Evolutionary conservation across 169 alveolate species (phyloP).

Genomic region (Eimeria sp.): DNA sequence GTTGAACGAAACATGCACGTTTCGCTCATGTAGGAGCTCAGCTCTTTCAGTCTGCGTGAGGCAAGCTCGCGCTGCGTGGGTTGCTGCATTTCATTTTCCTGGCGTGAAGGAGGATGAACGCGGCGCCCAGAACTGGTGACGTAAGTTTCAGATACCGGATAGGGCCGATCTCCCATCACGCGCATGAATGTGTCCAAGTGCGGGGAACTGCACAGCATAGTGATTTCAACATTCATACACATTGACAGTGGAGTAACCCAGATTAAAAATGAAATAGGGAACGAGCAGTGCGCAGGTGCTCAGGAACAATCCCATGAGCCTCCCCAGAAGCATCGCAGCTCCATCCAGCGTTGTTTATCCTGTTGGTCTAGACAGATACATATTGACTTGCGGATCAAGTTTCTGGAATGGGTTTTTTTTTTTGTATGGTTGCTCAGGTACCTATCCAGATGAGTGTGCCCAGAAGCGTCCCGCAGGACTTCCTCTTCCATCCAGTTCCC

Average conservation of each 20-base stretch:
- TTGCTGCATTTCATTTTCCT: neutral
- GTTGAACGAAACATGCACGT: conserved; percentile 45
- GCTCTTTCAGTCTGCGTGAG: conserved; percentile 42
- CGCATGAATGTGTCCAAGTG: conserved; percentile 73
- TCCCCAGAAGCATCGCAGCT: neutral
- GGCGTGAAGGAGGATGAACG: conserved; percentile 33
- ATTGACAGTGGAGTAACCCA: neutral
- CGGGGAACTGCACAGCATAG: conserved; percentile 61
- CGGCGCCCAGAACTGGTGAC: conserved; percentile 75
- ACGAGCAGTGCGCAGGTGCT: neutral
- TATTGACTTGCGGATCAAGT: neutral
- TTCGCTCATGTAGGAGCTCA: conserved; percentile 32
- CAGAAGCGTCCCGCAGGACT: conserved; percentile 75
- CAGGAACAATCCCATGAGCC: neutral
- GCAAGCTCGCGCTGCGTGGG: conserved; percentile 18
- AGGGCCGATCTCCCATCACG: conserved; percentile 71
- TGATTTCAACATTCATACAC: neutral
- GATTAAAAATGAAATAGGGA: neutral
- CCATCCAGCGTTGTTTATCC: neutral
- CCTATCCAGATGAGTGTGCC: conserved; percentile 75
- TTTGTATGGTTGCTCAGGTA: neutral
- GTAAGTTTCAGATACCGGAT: conserved; percentile 62
- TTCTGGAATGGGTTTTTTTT: neutral
- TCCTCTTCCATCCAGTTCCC: conserved; percentile 83
- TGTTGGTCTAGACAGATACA: neutral